Evolutionary conservation across 2,329 filamentous ascomycete genomes (phyloP), one percentile per base, ranked within the genome.

Genomic region (Plenodomus biglobosus): DNA sequence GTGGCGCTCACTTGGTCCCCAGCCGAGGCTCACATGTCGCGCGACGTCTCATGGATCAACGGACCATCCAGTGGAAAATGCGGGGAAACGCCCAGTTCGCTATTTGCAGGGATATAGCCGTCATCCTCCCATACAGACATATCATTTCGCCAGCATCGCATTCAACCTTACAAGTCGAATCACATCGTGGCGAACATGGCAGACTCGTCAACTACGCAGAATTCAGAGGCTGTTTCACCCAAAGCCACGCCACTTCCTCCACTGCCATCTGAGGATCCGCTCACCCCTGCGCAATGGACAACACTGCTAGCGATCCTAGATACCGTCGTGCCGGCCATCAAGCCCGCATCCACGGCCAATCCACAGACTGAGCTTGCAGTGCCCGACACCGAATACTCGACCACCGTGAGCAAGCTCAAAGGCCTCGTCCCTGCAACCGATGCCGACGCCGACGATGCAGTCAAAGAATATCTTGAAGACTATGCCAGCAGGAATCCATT

Each of bases 251-350:
- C 79, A 42, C 64, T 81, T 8, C 75, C 79, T 20, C 77, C 79
- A 1, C 68, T 75, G 2, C 73, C 79, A 15, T 53, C 65, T 3
- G 68, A 74, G 11, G 73, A 79, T 40, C 72, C 80, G 40, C 75
- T 85, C 55, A 79, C 76, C 2, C 66, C 77, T 11, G 64, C 73
- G 2, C 83, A 86, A 75, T 85, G 83, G 83, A 74, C 71, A 22
- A 83, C 79, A 1, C 69, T 86, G 2, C 71, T 81, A 39, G 77
- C 82, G 19, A 75, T 86, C 22, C 74, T 78, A 8, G 82, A 85
- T 52, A 76, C 82, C 1, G 70, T 82, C 16, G 70, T 89, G 24
- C 85, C 86, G 2, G 78, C 84, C 17, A 76, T 88, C 52, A 76
- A 71, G 32, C 72, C 75, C 2, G 66, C 70, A 0, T 65, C 66